These are phyloP conservation scores for Trichoderma oligosporum DNA, from an alignment of 2,329 filamentous ascomycete genomes.

Conservation along the genomic window DNA sequence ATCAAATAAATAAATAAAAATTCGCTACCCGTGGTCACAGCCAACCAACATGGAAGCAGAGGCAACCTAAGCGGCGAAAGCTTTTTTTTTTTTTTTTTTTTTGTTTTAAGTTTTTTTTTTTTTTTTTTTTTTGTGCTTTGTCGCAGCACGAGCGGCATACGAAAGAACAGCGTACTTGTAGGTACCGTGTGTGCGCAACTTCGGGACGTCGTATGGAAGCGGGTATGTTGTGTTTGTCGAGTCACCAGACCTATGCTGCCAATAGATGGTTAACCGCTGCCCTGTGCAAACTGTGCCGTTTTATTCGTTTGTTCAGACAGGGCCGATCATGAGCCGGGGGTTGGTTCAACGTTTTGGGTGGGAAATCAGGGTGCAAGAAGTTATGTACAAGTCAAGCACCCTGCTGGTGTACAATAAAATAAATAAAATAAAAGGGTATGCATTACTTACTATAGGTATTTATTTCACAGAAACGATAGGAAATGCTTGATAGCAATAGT, in stretches of 20 bases:
- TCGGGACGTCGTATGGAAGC: conserved; percentile 20
- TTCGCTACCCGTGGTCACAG: conserved; percentile 3
- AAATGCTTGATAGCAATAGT: neutral
- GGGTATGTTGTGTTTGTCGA: conserved; percentile 21
- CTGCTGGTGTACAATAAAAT: no score
- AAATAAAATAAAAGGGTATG: no score
- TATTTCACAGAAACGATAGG: no score
- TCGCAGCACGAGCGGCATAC: conserved; percentile 5
- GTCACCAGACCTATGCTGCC: conserved; percentile 26
- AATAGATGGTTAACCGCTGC: conserved; percentile 31
- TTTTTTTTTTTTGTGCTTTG: conserved; percentile 5
- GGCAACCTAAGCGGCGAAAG: conserved; percentile 1
- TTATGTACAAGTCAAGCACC: no score
- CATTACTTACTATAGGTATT: no score
- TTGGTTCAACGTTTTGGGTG: neutral
- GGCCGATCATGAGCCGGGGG: conserved; percentile 33
- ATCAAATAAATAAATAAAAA: neutral
- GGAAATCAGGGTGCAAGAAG: conserved; percentile 5
- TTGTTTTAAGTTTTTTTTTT: no score
- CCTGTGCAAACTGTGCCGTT: conserved; percentile 26
- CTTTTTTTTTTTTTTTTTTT: no score
- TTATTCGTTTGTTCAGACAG: conserved; percentile 32
- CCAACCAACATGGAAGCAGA: conserved; percentile 13
- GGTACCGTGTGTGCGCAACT: conserved; percentile 18
- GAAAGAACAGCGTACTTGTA: neutral